Evolutionary conservation across 805 yeast species (phyloP).

Genomic region (Blastobotrys parvus): DNA sequence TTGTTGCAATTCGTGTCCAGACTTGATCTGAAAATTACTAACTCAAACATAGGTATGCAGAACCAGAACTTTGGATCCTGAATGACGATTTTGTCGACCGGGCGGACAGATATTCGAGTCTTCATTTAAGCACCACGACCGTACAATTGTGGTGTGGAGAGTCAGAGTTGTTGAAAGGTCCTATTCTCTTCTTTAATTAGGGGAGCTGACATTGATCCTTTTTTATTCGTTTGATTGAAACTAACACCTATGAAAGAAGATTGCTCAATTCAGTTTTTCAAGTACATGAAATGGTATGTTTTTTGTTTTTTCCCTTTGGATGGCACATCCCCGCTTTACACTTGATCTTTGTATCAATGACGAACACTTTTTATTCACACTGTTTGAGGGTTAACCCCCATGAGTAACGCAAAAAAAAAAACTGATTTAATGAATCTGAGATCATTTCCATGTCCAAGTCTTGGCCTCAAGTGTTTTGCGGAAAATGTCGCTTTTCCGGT

Average conservation of each 20-base stretch:
- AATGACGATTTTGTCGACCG: slow-evolving; percentile 32
- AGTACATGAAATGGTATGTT: not conserved
- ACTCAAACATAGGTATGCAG: slow-evolving; percentile 2
- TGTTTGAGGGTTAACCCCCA: slow-evolving; percentile 23
- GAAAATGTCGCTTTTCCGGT: not conserved
- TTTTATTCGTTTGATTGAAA: not conserved
- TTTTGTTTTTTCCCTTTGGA: not conserved
- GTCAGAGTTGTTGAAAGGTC: slow-evolving; percentile 19
- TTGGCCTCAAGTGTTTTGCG: not conserved
- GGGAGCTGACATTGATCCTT: not conserved
- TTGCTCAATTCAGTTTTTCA: not conserved
- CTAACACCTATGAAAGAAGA: not conserved
- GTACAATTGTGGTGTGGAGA: slow-evolving; percentile 17
- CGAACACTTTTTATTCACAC: slow-evolving; percentile 29
- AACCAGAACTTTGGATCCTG: slow-evolving; percentile 8
- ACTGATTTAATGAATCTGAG: slow-evolving; percentile 33
- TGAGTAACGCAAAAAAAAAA: slow-evolving; percentile 23
- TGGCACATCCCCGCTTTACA: no score
- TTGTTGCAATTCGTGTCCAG: not conserved
- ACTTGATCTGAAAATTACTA: not conserved
- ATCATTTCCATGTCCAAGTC: slow-evolving; percentile 2
- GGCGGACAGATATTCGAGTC: slow-evolving; percentile 28
- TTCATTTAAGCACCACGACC: slow-evolving; percentile 9
- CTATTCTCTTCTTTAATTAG: slow-evolving; percentile 4
- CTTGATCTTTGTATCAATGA: no score